phyloP scores from a whole-genome alignment of 1,139 yeast genomes.

The Zygosaccharomyces sapae region DNA sequence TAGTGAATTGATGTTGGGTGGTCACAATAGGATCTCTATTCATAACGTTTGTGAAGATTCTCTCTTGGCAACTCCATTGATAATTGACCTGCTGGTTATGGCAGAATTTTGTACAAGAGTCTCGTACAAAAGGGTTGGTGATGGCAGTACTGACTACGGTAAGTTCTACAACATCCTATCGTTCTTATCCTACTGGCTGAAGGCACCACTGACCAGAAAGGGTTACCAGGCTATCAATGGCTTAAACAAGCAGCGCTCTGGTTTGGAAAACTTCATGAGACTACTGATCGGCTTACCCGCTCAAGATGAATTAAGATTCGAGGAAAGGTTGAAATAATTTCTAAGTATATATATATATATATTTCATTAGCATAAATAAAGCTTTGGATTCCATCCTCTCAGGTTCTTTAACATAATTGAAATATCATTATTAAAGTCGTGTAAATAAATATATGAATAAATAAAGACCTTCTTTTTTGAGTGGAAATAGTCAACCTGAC shows the following conservation, averaged over 20 bases:
- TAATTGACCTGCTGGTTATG: slow-evolving; percentile 85
- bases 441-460: too few relatives aligned
- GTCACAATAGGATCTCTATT: slow-evolving; percentile 88
- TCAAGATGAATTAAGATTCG: slow-evolving; percentile 86
- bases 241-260: slow-evolving; percentile 89
- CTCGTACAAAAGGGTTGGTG: slow-evolving; percentile 54
- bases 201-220: slow-evolving; percentile 90
- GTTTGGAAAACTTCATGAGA: slow-evolving; percentile 85
- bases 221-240: slow-evolving; percentile 92
- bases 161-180: slow-evolving; percentile 81
- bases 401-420: too few relatives aligned
- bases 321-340: slow-evolving; percentile 83
- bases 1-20: slow-evolving; percentile 95
- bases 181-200: slow-evolving; percentile 90
- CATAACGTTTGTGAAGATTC: slow-evolving; percentile 98
- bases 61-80: slow-evolving; percentile 87
- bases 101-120: slow-evolving; percentile 88
- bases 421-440: too few relatives aligned
- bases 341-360: too few relatives aligned
- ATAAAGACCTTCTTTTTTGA: too few relatives aligned
- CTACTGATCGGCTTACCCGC: slow-evolving; percentile 87
- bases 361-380: too few relatives aligned
- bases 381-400: too few relatives aligned
- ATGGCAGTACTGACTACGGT: slow-evolving; percentile 43
- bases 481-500: too few relatives aligned